Base-by-base conservation (phyloP, 2,329 filamentous ascomycete species). In the Xylaria sp. region DNA sequence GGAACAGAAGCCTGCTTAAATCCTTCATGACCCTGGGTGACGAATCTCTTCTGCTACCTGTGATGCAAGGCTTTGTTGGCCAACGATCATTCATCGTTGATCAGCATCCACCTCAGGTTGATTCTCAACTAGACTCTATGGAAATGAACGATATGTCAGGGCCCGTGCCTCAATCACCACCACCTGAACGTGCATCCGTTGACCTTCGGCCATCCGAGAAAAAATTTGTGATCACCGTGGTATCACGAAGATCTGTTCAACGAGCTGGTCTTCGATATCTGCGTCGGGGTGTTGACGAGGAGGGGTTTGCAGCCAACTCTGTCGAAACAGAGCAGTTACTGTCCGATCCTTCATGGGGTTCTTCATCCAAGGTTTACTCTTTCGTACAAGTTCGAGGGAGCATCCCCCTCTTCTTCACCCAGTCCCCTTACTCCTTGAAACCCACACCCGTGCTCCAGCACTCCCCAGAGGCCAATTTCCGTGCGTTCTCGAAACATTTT, bases 311-410 rank as follows among this genome's bases (percentile, higher is more conserved):
- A 4, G 95, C 95, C 17, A 99, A 99, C 72, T 89, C 84, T 28
- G 94, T 98, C 19, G 95, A 99, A 78, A 97, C 94, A 0, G 95
- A 99, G 74, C 95, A 99, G 76, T 90, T 99, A 9, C 82, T 99
- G 2, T 95, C 92, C 0, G 84, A 86, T 0, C 81, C 87, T 1
- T 82, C 83, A 0, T 94, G 91, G 87, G 83, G 87, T 17, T 73
- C 83, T 0, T 78, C 82, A 0, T 80, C 77, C 2, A 92, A 87
- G 68, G 82, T 89, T 2, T 91, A 92, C 75, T 97, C 93, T 0
- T 96, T 97, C 70, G 80, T 96, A 3, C 95, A 99, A 74, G 82
- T 93, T 23, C 87, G 95, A 67, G 94, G 94, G 6, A 97, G 94
- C 21, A 96, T 98, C 66, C 95, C 95, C 0, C 78, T 98, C 0